Percentiles rank a stretch among this genome's conserved stretches.
Evolutionary conservation across 306 rosid genomes (phyloP).

Genomic region (Rubus parviflorus): DNA sequence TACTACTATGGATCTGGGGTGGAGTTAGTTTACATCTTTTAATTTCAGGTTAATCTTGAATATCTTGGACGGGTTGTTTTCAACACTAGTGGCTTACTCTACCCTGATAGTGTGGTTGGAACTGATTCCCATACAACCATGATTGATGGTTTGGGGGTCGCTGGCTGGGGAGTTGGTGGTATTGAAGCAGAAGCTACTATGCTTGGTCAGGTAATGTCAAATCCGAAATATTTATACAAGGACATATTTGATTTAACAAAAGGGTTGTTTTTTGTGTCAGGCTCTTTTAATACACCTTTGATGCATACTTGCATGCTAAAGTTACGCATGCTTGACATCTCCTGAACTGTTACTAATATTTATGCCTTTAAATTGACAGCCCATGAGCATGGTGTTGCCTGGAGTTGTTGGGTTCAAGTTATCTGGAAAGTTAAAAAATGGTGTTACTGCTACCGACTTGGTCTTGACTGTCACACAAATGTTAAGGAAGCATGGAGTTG

Average conservation of each 20-base stretch:
- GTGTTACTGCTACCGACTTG: constrained; percentile 93
- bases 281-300: not conserved
- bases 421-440: constrained; percentile 70
- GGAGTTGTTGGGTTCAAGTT: constrained; percentile 95
- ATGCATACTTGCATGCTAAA: constrained; percentile 13
- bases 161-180: constrained; percentile 99
- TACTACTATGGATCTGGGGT: not conserved
- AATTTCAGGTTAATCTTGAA: constrained; percentile 87
- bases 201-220: constrained; percentile 84
- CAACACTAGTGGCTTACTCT: constrained; percentile 76
- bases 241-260: constrained; percentile 13
- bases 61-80: constrained; percentile 93
- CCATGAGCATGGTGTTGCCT: constrained; percentile 97
- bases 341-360: constrained; percentile 19
- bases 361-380: constrained; percentile 52
- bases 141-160: constrained; percentile 96
- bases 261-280: not conserved
- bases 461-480: constrained; percentile 93
- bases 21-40: constrained; percentile 21
- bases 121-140: constrained; percentile 95
- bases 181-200: constrained; percentile 95
- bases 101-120: constrained; percentile 97
- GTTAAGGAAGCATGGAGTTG: constrained; percentile 91
- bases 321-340: not conserved
- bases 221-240: constrained; percentile 15